These are phyloP conservation scores for Elasticomyces elasticus DNA, from an alignment of 495 filamentous ascomycete genomes.

Conservation along the genomic window DNA sequence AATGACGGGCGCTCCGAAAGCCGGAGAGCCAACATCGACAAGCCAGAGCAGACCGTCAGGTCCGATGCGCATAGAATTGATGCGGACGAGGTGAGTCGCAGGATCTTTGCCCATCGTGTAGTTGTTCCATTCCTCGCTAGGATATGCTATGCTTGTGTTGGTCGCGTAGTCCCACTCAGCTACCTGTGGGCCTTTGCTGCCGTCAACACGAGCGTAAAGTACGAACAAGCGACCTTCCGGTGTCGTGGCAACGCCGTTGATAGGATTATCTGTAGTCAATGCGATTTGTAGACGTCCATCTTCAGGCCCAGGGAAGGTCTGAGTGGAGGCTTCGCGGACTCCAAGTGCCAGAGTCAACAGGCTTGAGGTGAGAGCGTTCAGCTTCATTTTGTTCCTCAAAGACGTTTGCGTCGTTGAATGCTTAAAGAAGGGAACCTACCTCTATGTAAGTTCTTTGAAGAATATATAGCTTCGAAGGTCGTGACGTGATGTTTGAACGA, in stretches of 20 bases:
- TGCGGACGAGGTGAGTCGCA: constrained; percentile 21
- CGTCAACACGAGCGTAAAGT: constrained; percentile 14
- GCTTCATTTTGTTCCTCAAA: too few species aligned
- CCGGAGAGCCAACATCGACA: constrained; percentile 24
- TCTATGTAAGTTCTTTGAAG: too few species aligned
- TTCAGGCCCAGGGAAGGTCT: too few species aligned
- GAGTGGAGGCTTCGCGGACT: too few species aligned
- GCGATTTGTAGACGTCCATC: constrained; percentile 11
- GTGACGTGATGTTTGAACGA: too few species aligned
- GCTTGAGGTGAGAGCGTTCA: too few species aligned
- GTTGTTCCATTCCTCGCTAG: constrained; percentile 27
- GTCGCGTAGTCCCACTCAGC: constrained; percentile 9
- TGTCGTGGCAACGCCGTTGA: constrained; percentile 13
- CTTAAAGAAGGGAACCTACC: too few species aligned
- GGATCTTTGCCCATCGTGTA: constrained; percentile 23
- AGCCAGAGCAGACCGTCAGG: constrained; percentile 28
- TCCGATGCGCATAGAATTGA: constrained; percentile 26
- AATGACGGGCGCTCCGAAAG: constrained; percentile 20
- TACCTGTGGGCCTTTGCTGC: constrained; percentile 12
- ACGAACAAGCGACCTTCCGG: constrained; percentile 17
- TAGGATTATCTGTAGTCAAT: constrained; percentile 1
- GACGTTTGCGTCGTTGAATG: too few species aligned
- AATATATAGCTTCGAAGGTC: too few species aligned
- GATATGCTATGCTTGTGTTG: constrained; percentile 24
- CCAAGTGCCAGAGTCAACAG: too few species aligned